These are phyloP conservation scores for Rubia peregrina DNA, from an alignment of 305 asterid species.

Conservation along the genomic window DNA sequence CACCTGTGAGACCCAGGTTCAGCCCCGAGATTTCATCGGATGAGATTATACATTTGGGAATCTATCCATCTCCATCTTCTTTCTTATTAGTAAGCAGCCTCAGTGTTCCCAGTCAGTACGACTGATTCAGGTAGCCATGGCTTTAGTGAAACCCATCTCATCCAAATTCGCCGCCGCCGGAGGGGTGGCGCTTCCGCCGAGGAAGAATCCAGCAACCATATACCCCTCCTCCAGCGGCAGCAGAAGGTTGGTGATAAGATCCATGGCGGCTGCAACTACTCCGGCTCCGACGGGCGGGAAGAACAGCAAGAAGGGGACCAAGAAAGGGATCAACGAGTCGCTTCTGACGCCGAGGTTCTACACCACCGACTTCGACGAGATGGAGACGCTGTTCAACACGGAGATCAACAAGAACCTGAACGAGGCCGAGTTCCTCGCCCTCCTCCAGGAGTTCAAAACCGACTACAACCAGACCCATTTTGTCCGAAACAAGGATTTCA, in stretches of 20 bases:
- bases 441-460: constrained; percentile 85
- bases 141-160: constrained; percentile 4
- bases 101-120: background rate
- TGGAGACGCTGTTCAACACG: constrained; percentile 92
- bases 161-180: constrained; percentile 17
- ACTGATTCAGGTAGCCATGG: background rate
- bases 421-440: constrained; percentile 64
- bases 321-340: constrained; percentile 65
- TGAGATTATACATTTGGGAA: constrained; percentile 42
- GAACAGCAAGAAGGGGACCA: constrained; percentile 38
- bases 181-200: constrained; percentile 9
- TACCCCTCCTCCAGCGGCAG: constrained; percentile 36
- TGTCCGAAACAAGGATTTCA: constrained; percentile 79
- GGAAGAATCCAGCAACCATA: background rate
- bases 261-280: background rate
- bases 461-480: constrained; percentile 91
- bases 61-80: background rate
- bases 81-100: background rate
- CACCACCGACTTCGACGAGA: constrained; percentile 93
- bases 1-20: constrained; percentile 51
- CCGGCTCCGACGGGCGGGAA: background rate
- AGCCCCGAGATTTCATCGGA: constrained; percentile 52
- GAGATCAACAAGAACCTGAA: constrained; percentile 85
- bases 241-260: background rate
- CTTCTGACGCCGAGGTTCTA: constrained; percentile 86